Conservation (phyloP, 2,329 filamentous ascomycete species). For the Nemania sp. region DNA sequence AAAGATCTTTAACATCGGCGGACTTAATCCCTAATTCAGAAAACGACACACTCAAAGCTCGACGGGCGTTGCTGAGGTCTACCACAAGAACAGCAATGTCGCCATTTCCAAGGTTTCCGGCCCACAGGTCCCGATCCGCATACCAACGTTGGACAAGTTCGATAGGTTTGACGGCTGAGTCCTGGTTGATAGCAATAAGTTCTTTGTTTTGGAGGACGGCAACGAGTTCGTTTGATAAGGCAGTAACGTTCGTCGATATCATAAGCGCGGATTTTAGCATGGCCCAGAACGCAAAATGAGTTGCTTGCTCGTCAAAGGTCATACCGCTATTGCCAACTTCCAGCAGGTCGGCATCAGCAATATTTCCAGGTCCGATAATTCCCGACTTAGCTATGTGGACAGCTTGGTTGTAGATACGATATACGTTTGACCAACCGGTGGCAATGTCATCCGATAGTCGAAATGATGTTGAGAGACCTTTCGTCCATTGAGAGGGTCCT, state of each 20-base stretch:
- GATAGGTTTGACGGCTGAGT: constrained; percentile 30
- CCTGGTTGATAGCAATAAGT: constrained; percentile 34
- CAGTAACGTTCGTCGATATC: constrained; percentile 32
- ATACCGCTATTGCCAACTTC: constrained; percentile 33
- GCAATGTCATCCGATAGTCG: constrained; percentile 35
- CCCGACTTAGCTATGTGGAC: constrained; percentile 32
- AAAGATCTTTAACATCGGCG: constrained; percentile 31
- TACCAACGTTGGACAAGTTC: constrained; percentile 34
- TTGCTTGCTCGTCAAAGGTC: constrained; percentile 36
- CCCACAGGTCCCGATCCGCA: constrained; percentile 30
- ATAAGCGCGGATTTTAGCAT: constrained; percentile 34
- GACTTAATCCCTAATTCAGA: constrained; percentile 29
- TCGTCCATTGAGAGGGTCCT: constrained; percentile 32
- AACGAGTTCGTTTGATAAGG: constrained; percentile 24
- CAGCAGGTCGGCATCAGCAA: constrained; percentile 35
- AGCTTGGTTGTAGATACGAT: constrained; percentile 36
- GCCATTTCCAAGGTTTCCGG: constrained; percentile 28
- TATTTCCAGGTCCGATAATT: constrained; percentile 25
- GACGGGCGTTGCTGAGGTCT: constrained; percentile 29
- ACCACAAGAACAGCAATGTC: constrained; percentile 34
- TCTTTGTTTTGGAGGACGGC: constrained; percentile 30
- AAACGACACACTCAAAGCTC: constrained; percentile 27
- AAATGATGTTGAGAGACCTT: constrained; percentile 32
- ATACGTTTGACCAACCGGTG: constrained; percentile 31
- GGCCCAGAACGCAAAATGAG: constrained; percentile 34